Base-by-base conservation (phyloP, 805 yeast species). In the Sungouiozyma ichnusensis region DNA sequence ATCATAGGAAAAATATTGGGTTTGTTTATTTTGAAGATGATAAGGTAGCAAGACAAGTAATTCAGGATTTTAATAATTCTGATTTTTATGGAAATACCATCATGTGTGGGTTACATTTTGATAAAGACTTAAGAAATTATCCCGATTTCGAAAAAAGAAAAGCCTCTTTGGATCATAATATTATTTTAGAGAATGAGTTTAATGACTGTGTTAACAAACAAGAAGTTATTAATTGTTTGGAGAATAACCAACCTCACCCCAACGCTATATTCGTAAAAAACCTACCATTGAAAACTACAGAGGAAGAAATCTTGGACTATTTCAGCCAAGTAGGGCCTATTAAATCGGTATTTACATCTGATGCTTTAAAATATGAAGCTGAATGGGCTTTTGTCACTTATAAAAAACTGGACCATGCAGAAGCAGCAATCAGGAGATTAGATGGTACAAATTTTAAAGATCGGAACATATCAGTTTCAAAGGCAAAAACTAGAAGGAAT, bases 301-400 rank as follows among this genome's bases (percentile, higher is more conserved):
- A 60, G 33, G 63, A 55, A 17, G 57, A 49, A 19, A 51, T 64
- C 7, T 42, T 60, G 20, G 52, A 55, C 36, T 51, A 41, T 36
- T 62, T 64, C 43, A 51, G 60, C 33, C 43, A 43, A 20, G 46
- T 55, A 31, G 68, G 68, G 2, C 62, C 65, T 8, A 50, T 63
- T 1, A 57, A 59, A 39, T 63, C 67, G 6, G 60, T 64, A 2
- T 64, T 52, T 42, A 49, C 60, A 13, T 57, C 64, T 7, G 52
- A 55, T 11, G 60, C 53, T 13, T 27, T 44, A 6, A 51, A 44
- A 37, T 49, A 50, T 34, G 49, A 52, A 13, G 51, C 65, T 5
- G 42, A 51, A 17, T 62, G 65, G 64, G 70, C 69, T 5, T 70
- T 69, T 46, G 60, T 71, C 2, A 69, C 69, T 15, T 72, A 64